These are phyloP conservation scores for Gossypium rotundifolium DNA, from an alignment of 345 rosid species.

Conservation along the genomic window DNA sequence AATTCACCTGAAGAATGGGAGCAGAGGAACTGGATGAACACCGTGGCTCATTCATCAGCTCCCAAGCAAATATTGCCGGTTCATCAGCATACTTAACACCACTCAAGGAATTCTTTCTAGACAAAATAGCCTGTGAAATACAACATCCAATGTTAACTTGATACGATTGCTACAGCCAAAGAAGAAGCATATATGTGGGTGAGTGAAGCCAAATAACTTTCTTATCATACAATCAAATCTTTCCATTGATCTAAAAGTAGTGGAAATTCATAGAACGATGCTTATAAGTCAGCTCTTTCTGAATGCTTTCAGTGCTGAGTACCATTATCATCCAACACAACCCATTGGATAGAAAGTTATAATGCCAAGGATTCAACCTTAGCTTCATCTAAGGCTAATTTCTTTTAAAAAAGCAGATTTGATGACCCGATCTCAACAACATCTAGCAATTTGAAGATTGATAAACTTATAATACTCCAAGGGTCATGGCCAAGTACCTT, in stretches of 20 bases:
- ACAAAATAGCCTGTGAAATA: conserved; percentile 32
- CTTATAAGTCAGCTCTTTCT: background rate
- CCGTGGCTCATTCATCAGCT: conserved; percentile 52
- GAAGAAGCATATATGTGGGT: background rate
- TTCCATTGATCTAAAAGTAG: background rate
- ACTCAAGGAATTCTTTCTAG: conserved; percentile 38
- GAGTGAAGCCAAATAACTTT: background rate
- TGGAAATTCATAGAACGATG: background rate
- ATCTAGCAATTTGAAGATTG: background rate
- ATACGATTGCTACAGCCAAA: background rate
- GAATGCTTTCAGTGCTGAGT: background rate
- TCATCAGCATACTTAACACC: conserved; percentile 36
- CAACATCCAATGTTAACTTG: background rate
- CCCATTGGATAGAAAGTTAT: background rate
- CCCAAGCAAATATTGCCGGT: conserved; percentile 56
- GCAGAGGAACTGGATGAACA: conserved; percentile 37
- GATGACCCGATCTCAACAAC: conserved; percentile 21
- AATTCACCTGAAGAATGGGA: conserved; percentile 36
- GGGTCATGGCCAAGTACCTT: background rate
- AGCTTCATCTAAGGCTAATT: background rate
- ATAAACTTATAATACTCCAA: background rate
- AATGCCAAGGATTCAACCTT: background rate
- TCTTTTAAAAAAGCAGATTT: background rate
- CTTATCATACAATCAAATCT: background rate
- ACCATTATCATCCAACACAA: background rate